phyloP scores from a whole-genome alignment of 2,329 filamentous ascomycete genomes.

The Beauveria sp. region DNA sequence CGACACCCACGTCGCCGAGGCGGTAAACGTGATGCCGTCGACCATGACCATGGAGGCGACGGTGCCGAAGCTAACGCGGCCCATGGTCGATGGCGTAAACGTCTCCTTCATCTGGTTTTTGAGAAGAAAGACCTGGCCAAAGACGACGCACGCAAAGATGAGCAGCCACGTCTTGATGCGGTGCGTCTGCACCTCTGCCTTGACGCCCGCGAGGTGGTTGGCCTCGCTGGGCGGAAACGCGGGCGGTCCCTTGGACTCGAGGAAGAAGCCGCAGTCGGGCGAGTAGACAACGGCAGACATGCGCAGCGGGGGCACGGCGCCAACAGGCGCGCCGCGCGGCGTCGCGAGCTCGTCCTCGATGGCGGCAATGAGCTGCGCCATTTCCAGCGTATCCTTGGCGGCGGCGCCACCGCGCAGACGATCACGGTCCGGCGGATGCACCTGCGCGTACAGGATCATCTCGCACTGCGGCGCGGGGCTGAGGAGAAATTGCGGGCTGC shows the following conservation, averaged over 20 bases:
- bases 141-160: conserved; percentile 46
- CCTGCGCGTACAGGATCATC: conserved; percentile 77
- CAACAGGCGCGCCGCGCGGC: conserved; percentile 52
- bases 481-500: conserved; percentile 46
- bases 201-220: conserved; percentile 51
- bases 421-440: conserved; percentile 47
- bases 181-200: conserved; percentile 51
- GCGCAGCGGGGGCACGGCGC: conserved; percentile 46
- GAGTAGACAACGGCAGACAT: conserved; percentile 60
- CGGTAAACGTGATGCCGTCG: conserved; percentile 52
- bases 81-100: conserved; percentile 59
- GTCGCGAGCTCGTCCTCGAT: conserved; percentile 57
- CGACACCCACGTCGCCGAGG: conserved; percentile 48
- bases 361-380: conserved; percentile 37
- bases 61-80: conserved; percentile 58
- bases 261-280: conserved; percentile 59
- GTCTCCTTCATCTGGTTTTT: conserved; percentile 60
- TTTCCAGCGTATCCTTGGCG: conserved; percentile 24
- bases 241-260: conserved; percentile 58
- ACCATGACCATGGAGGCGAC: conserved; percentile 54
- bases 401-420: conserved; percentile 22
- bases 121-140: conserved; percentile 54
- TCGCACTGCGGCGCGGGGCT: conserved; percentile 72
- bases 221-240: conserved; percentile 42
- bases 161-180: conserved; percentile 54